Conservation (phyloP, 768 basidiomycete species). For the Termitomyces sp. region DNA sequence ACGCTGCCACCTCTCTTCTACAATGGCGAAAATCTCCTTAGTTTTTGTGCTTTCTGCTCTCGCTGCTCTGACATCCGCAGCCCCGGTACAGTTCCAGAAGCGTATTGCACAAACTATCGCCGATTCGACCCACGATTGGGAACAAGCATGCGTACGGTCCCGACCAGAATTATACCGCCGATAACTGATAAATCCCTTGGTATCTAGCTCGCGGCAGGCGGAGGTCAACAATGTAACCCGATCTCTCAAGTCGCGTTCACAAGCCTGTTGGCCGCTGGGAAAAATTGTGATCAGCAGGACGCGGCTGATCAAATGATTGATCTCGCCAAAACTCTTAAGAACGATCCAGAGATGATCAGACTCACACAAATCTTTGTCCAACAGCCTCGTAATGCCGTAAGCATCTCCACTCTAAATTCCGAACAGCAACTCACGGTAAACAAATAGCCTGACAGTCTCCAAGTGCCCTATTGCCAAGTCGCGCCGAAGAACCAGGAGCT, state of each 20-base stretch:
- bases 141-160: constrained; percentile 44
- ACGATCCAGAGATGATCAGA: constrained; percentile 36
- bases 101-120: constrained; percentile 45
- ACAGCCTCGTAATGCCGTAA: constrained; percentile 45
- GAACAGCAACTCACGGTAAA: background rate
- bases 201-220: constrained; percentile 34
- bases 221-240: constrained; percentile 38
- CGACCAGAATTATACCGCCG: background rate
- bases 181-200: background rate
- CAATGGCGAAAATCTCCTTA: constrained; percentile 25
- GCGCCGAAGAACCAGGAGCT: constrained; percentile 44
- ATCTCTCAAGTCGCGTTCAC: constrained; percentile 37
- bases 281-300: constrained; percentile 41
- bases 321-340: constrained; percentile 36
- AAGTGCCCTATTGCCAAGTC: constrained; percentile 43
- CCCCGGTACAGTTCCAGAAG: constrained; percentile 28
- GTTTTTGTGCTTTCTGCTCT: constrained; percentile 23
- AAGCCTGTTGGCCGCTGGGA: constrained; percentile 40
- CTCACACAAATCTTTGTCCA: constrained; percentile 44
- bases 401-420: constrained; percentile 4
- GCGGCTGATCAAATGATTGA: constrained; percentile 44
- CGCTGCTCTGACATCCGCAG: constrained; percentile 22
- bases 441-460: constrained; percentile 37
- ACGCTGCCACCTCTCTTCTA: background rate
- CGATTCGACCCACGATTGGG: constrained; percentile 44